Evolutionary conservation across 768 basidiomycete species (phyloP).

Genomic region (Coprinopsis strossmayeri): DNA sequence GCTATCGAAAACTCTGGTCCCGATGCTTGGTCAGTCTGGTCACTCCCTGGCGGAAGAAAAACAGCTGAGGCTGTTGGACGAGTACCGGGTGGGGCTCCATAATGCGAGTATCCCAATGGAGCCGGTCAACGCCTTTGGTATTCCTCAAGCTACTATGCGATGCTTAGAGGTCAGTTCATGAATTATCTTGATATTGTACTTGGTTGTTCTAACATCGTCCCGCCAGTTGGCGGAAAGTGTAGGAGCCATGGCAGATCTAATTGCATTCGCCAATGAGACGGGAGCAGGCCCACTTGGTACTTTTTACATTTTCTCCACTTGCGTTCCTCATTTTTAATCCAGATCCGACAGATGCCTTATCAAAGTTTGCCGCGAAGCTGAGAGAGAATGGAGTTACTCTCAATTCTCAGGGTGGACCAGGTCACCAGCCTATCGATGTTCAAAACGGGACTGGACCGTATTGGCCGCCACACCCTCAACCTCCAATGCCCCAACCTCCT

Average conservation of each 20-base stretch:
- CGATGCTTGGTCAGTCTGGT: constrained; percentile 5
- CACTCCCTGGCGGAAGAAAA: constrained; percentile 28
- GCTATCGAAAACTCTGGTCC: constrained; percentile 14
- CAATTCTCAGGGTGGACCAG: not conserved
- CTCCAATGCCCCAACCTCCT: constrained; percentile 10
- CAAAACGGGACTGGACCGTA: too few species aligned
- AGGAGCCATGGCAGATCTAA: constrained; percentile 72
- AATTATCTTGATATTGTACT: not conserved
- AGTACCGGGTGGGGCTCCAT: constrained; percentile 54
- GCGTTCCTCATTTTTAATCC: constrained; percentile 3
- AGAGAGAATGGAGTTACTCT: constrained; percentile 24
- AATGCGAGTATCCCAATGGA: constrained; percentile 68
- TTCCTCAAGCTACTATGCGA: constrained; percentile 85
- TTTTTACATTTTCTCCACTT: constrained; percentile 21
- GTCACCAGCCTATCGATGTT: too few species aligned
- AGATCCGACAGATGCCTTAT: constrained; percentile 31
- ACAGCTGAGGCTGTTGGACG: constrained; percentile 61
- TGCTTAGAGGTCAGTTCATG: constrained; percentile 62
- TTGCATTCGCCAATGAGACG: constrained; percentile 51
- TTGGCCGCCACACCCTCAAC: too few species aligned
- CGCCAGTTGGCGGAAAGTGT: constrained; percentile 75
- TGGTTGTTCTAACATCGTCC: constrained; percentile 8
- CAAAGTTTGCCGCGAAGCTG: constrained; percentile 32
- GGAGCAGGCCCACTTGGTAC: constrained; percentile 61
- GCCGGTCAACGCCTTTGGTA: constrained; percentile 84